Conservation (phyloP, 2,329 filamentous ascomycete species). For the Cytospora schulzeri region DNA sequence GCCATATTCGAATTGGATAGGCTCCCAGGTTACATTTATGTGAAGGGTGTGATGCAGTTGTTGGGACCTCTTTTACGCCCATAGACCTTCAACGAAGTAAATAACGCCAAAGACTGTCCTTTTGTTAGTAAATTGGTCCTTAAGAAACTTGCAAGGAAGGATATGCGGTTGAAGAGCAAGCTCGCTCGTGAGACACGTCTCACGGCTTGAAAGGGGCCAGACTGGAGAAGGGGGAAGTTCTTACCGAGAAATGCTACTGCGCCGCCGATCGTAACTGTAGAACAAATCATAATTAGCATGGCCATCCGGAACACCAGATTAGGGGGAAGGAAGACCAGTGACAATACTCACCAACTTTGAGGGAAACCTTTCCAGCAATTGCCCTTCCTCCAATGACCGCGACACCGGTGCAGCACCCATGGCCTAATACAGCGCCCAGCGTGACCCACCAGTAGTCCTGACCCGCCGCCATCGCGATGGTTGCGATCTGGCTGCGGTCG, state of each 20-base stretch:
- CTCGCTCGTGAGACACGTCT: no score
- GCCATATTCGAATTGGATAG: background rate
- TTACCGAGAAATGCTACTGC: slow-evolving; percentile 76
- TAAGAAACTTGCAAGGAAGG: background rate
- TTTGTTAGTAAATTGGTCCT: background rate
- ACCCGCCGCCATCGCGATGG: slow-evolving; percentile 97
- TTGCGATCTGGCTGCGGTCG: slow-evolving; percentile 95
- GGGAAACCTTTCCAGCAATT: slow-evolving; percentile 89
- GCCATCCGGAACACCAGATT: background rate
- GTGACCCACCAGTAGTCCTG: slow-evolving; percentile 99
- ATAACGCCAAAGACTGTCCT: slow-evolving; percentile 75
- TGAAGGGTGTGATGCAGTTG: slow-evolving; percentile 3
- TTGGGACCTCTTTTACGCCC: slow-evolving; percentile 43
- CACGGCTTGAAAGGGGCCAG: no score
- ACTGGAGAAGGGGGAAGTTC: background rate
- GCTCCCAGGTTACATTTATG: slow-evolving; percentile 8
- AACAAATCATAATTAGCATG: slow-evolving; percentile 16
- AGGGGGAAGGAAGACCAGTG: background rate
- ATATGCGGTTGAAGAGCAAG: no score
- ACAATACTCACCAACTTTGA: slow-evolving; percentile 80
- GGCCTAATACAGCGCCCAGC: slow-evolving; percentile 80
- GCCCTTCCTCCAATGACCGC: slow-evolving; percentile 91
- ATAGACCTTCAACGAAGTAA: slow-evolving; percentile 81
- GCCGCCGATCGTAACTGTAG: slow-evolving; percentile 86
- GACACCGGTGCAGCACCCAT: slow-evolving; percentile 85